Base-by-base conservation (phyloP, 352 stramenopile species). In the Phytophthora cajani region DNA sequence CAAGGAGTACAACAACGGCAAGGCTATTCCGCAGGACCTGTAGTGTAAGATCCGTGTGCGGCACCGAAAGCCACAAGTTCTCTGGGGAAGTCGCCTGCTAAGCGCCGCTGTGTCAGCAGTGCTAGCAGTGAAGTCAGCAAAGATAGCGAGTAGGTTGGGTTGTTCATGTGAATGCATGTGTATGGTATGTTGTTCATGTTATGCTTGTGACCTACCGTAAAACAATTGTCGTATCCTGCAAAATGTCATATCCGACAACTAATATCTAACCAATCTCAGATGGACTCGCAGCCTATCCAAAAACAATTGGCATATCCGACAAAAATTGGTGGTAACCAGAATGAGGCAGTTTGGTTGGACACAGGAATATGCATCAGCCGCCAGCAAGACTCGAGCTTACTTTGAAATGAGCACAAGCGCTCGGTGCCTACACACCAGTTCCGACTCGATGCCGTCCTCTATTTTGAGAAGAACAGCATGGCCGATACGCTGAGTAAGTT, bases 1-100 rank as follows among this genome's bases (percentile, higher is more conserved):
- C 58, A 21, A 21, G 9, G n/a, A 58, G 11, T 57, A 51, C 58
- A 58, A 51, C 11, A 65, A 65, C 21, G 32, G 58, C 9, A 58
- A 47, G 32, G 17, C 14, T 4, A 36, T 58, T 10, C 30, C n/a
- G 14, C 27, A 21, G 8, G 12, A 50, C 14, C 19, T 40, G 27
- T 10, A 33, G 30, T 6, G 30, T 10, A 10, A 33, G 30, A 33
- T 33, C 8, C 30, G 30, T 33, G 30, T 33, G 30, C 30, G 30
- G 30, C 30, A 10, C 30, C 5, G 30, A 33, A 33, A 33, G 7
- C 7, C 30, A 33, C 30, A 33, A 33, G 30, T 7, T 33, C 30
- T 10, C 30, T 7, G 30, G 30, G 30, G 30, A 33, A 33, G 30
- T 33, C 30, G 30, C 30, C 30, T 6, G 30, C 30, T 33, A 33